Evolutionary conservation across 495 filamentous ascomycete species (phyloP).

Genomic region (Lophiostoma macrostomum): DNA sequence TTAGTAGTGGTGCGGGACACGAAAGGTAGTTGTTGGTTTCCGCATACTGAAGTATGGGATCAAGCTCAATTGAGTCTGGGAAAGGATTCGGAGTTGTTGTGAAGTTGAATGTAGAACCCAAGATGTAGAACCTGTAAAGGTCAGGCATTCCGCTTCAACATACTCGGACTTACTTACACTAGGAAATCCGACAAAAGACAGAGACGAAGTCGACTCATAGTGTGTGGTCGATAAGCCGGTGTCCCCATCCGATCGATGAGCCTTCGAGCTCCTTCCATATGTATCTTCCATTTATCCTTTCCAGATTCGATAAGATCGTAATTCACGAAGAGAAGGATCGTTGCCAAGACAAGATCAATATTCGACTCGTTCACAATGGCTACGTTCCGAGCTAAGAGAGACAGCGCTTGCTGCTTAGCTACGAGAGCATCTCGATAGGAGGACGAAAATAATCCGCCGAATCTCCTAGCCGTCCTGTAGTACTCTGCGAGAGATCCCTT

Average conservation of each 20-base stretch:
- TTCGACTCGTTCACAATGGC: conserved; percentile 14
- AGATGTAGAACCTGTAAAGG: conserved; percentile 17
- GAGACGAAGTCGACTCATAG: conserved; percentile 12
- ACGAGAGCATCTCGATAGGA: conserved; percentile 26
- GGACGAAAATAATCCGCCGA: conserved; percentile 14
- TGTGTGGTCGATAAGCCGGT: conserved; percentile 3
- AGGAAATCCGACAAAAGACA: conserved; percentile 27
- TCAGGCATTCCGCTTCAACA: conserved; percentile 1
- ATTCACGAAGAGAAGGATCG: conserved; percentile 27
- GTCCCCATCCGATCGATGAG: conserved; percentile 18
- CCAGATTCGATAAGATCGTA: conserved; percentile 31
- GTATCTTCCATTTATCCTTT: conserved; percentile 27
- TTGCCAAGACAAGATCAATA: conserved; percentile 20
- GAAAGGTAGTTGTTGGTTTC: conserved; percentile 34
- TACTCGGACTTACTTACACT: conserved; percentile 14
- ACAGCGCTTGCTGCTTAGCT: conserved; percentile 24
- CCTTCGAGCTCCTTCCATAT: conserved; percentile 24
- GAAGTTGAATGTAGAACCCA: conserved; percentile 25
- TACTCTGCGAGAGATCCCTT: conserved; percentile 17
- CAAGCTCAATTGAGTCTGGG: no score
- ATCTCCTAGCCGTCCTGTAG: conserved; percentile 12
- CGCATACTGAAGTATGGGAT: conserved; percentile 25
- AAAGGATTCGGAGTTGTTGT: background rate
- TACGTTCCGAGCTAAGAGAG: conserved; percentile 14
- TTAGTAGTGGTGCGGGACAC: conserved; percentile 23